Evolutionary conservation across 192 early-diverging fungal genomes (phyloP), one percentile per base, ranked within the genome.

Genomic region (Spizellomyces sp.): DNA sequence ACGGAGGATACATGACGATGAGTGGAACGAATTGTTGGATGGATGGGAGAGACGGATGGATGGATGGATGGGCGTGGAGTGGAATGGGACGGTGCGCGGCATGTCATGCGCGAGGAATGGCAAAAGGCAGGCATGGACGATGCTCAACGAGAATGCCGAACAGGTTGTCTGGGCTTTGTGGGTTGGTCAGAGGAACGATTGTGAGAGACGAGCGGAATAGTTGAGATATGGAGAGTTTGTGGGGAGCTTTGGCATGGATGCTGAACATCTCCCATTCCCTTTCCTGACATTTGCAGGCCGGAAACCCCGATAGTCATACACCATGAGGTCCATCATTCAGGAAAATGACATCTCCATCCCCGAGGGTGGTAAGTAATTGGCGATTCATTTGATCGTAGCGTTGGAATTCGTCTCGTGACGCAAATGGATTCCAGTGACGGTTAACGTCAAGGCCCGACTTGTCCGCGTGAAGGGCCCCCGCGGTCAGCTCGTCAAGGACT

Each of bases 251-350:
- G 50, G 4, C 50, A 54, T n/a, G 17, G 50, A 54, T n/a, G 0
- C 50, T 54, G 50, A n/a, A 12, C 50, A 54, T 0, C 50, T 19
- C 17, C 50, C 14, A 54, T 54, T 19, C 17, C 17, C 12, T 54
- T 19, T 12, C 14, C 50, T 54, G 17, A 54, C 50, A 21, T 60
- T 22, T 14, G 9, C 48, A 74, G 72, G 72, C 72, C 63, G 72
- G 72, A 74, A 74, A 66, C 67, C 56, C 27, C 19, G 15, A 69
- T 21, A 48, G 57, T 65, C 62, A 42, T 12, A 14, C 27, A 67
- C 45, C 71, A 96, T 96, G 94, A 94, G 92, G 90, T 89, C 93
- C 86, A 95, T 99, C 77, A 85, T 81, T 82, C 91, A 93, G 85
- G 88, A 91, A 76, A 91, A 91, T 79, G 92, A 92, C 75, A 85